Conservation (phyloP, 2,329 filamentous ascomycete genomes). For the Trichoderma atroviride region DNA sequence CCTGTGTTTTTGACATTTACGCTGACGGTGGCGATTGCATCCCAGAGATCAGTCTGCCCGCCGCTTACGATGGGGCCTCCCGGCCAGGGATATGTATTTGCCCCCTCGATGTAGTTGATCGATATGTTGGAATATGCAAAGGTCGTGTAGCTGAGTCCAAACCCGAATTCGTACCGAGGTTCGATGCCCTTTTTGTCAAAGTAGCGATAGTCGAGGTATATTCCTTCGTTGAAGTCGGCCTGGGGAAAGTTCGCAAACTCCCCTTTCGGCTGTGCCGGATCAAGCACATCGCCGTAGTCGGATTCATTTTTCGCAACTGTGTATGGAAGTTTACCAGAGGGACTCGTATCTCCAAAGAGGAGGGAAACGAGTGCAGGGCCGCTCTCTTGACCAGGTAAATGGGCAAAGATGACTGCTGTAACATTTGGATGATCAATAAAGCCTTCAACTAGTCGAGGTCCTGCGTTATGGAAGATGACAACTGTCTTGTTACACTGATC, state of each 20-base stretch:
- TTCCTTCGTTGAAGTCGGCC: constrained; percentile 54
- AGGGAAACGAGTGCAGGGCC: constrained; percentile 58
- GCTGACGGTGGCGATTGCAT: constrained; percentile 45
- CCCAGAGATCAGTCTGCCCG: constrained; percentile 52
- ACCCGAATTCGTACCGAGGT: constrained; percentile 59
- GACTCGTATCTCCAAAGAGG: constrained; percentile 59
- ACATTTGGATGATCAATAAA: constrained; percentile 67
- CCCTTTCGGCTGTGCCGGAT: constrained; percentile 49
- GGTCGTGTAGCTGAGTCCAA: constrained; percentile 58
- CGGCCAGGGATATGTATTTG: constrained; percentile 42
- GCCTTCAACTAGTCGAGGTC: constrained; percentile 60
- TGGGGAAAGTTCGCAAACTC: constrained; percentile 56
- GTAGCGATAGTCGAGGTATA: constrained; percentile 58
- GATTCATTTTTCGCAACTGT: constrained; percentile 59
- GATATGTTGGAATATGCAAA: constrained; percentile 52
- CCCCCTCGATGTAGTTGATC: constrained; percentile 35
- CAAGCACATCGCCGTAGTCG: constrained; percentile 56
- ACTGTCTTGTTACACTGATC: constrained; percentile 63
- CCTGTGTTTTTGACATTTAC: constrained; percentile 50
- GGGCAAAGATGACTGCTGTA: constrained; percentile 64
- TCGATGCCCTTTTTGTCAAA: constrained; percentile 53
- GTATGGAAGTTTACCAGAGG: constrained; percentile 63
- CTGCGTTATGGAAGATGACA: constrained; percentile 67
- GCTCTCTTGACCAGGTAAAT: constrained; percentile 66
- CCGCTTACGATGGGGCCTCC: constrained; percentile 46